Base-by-base conservation (phyloP, 1,139 yeast species). In the Candida neerlandica region DNA sequence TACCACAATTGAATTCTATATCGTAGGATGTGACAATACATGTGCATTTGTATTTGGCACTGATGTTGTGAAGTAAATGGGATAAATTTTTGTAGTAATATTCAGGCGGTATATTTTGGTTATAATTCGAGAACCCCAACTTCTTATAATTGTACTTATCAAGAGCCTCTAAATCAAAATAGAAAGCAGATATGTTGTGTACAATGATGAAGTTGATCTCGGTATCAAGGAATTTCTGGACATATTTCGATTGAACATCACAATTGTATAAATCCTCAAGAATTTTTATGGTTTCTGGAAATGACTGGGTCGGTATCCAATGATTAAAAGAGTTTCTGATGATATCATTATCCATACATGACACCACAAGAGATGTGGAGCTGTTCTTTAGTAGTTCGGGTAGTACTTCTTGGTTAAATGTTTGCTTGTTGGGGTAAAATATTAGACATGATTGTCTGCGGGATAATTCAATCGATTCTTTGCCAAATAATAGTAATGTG, bases 1-100 rank as follows among this genome's bases (percentile, higher is more conserved):
- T 46, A 23, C 78, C 78, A 35, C 57, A 58, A 38, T 73, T 77
- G 54, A 62, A 70, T 2, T 55, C 52, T 14, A 50, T 50, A 49
- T 68, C 72, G 67, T 73, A 73, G n/a, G 70, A 63, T 1, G 72
- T 66, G 3, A 70, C 59, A 6, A 75, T 48, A 3, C 73, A 58
- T 41, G 68, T 67, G 50, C 76, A 72, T 21, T 53, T 50, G 51
- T 58, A 73, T 46, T 46, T 56, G 55, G 10, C 65, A 51, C 4
- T 43, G 32, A 16, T 52, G 50, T 12, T 64, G n/a, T 10, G 57
- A n/a, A 14, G 45, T 50, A 34, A 43, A 48, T 37, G 29, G 4
- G 19, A 12, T n/a, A 69, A 30, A 14, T 49, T 54, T 9, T 41
- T 32, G 49, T 64, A 70, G 47, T 58, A 58, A n/a, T 53, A 47